Percentiles rank a stretch among this genome's conserved stretches.
Evolutionary conservation across 2,329 filamentous ascomycete genomes (phyloP).

Genomic region (Penicillium sp.): DNA sequence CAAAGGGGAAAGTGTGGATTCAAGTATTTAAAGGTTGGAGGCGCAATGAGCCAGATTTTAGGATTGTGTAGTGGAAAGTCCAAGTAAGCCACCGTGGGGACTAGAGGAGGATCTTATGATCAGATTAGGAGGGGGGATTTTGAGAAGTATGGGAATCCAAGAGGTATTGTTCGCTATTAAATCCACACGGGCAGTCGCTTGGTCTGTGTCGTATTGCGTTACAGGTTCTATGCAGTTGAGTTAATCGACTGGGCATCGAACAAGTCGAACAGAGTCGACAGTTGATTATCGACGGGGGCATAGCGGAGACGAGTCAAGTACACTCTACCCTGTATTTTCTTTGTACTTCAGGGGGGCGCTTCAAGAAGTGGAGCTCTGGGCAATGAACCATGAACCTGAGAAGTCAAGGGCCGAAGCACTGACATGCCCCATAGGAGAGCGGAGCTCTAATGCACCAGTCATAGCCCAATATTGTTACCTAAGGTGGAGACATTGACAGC

Average conservation of each 20-base stretch:
- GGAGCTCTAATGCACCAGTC: background rate
- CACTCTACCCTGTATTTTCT: background rate
- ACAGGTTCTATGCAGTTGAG: background rate
- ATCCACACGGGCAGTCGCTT: background rate
- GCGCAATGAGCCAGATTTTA: background rate
- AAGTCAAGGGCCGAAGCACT: background rate
- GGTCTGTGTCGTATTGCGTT: background rate
- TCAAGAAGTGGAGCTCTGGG: background rate
- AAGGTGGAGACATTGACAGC: background rate
- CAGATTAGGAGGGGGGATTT: no score
- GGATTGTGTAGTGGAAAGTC: background rate
- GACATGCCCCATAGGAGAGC: background rate
- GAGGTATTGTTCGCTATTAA: background rate
- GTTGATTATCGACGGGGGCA: background rate
- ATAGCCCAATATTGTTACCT: background rate
- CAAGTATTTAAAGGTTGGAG: background rate
- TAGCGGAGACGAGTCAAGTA: background rate
- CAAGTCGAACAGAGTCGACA: background rate
- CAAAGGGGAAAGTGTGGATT: background rate
- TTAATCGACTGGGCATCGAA: background rate
- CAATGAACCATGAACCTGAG: slow-evolving; percentile 1
- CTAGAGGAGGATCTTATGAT: background rate
- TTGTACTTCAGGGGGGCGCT: background rate
- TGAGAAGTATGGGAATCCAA: background rate
- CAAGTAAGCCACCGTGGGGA: background rate